These are phyloP conservation scores for Paraphoma sp. DNA, from an alignment of 2,329 filamentous ascomycete genomes.

Conservation along the genomic window DNA sequence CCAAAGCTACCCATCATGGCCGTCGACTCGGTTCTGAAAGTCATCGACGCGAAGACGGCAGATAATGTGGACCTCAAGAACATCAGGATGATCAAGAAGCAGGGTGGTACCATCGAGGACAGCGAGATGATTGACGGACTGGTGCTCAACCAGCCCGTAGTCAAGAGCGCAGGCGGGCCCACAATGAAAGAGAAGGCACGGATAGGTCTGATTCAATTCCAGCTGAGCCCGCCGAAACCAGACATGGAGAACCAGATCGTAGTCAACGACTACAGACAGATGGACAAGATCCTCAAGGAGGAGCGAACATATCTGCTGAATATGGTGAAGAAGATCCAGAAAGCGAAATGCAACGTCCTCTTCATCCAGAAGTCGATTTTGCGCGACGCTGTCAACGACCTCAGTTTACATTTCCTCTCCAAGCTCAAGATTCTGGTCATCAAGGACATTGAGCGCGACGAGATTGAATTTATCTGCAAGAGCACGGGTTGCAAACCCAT, in stretches of 20 bases:
- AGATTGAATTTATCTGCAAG: constrained; percentile 99
- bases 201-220: constrained; percentile 98
- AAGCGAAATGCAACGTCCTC: constrained; percentile 98
- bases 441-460: constrained; percentile 98
- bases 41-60: constrained; percentile 93
- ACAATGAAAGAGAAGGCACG: constrained; percentile 94
- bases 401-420: constrained; percentile 95
- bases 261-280: constrained; percentile 99
- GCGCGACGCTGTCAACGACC: constrained; percentile 95
- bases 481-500: constrained; percentile 98
- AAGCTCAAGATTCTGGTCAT: constrained; percentile 94
- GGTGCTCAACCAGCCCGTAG: constrained; percentile 87
- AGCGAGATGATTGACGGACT: constrained; percentile 96
- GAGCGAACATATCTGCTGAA: constrained; percentile 97
- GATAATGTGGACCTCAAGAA: constrained; percentile 97
- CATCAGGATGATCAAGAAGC: constrained; percentile 96
- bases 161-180: constrained; percentile 92
- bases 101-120: constrained; percentile 97
- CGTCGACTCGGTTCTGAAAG: constrained; percentile 93
- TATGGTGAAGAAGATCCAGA: constrained; percentile 99
- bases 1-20: constrained; percentile 98
- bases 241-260: constrained; percentile 99
- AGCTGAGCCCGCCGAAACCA: constrained; percentile 96
- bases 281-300: constrained; percentile 99
- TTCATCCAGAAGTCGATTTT: constrained; percentile 99